phyloP scores from a whole-genome alignment of 768 basidiomycete species.

The Leccinum broughii region DNA sequence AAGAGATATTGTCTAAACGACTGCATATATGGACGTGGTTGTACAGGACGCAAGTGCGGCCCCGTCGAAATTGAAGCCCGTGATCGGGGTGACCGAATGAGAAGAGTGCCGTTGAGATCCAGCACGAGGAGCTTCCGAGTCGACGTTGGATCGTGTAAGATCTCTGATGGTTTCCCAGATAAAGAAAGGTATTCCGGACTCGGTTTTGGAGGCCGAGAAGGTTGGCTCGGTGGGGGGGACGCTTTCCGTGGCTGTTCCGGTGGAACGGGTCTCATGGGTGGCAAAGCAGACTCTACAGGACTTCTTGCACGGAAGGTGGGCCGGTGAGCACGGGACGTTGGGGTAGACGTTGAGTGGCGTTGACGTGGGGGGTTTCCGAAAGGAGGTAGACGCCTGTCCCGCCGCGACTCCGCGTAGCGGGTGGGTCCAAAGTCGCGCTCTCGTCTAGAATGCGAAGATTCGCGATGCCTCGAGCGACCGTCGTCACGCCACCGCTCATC shows the following conservation, averaged over 20 bases:
- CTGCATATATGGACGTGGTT: slow-evolving; percentile 66
- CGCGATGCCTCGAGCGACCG: slow-evolving; percentile 10
- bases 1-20: slow-evolving; percentile 66
- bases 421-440: slow-evolving; percentile 5
- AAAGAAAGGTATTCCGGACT: slow-evolving; percentile 39
- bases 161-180: slow-evolving; percentile 29
- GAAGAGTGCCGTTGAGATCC: slow-evolving; percentile 67
- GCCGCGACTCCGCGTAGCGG: slow-evolving; percentile 8
- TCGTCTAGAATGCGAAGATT: slow-evolving; percentile 14
- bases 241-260: slow-evolving; percentile 1
- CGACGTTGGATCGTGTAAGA: slow-evolving; percentile 25
- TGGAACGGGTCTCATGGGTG: background rate
- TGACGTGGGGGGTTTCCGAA: slow-evolving; percentile 5
- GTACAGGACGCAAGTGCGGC: slow-evolving; percentile 38
- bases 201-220: slow-evolving; percentile 24
- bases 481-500: slow-evolving; percentile 16
- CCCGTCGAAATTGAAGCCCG: slow-evolving; percentile 15
- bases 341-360: slow-evolving; percentile 12
- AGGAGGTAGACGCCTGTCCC: slow-evolving; percentile 8
- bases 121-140: slow-evolving; percentile 68
- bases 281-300: slow-evolving; percentile 4
- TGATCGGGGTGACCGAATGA: slow-evolving; percentile 49
- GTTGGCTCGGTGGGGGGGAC: slow-evolving; percentile 3
- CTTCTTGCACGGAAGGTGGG: slow-evolving; percentile 12
- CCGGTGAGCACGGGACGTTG: slow-evolving; percentile 7